Evolutionary conservation across 2,329 filamentous ascomycete genomes (phyloP).

Genomic region (Nakataea oryzae): DNA sequence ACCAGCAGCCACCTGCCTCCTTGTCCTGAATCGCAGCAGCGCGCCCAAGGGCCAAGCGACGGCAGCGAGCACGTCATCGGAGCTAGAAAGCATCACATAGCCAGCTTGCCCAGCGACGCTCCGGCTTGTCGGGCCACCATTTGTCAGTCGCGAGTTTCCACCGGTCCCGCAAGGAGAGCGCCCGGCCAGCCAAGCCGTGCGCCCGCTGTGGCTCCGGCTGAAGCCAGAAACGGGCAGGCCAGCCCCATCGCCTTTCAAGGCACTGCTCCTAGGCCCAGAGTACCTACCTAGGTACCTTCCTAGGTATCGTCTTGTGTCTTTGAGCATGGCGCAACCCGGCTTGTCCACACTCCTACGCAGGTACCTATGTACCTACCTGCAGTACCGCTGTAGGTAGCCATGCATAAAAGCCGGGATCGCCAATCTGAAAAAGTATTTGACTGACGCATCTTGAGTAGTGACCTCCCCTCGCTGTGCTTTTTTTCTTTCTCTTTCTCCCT

Average conservation of each 20-base stretch:
- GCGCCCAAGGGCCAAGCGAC: neutral
- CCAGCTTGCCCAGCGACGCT: neutral
- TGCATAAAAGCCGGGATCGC: neutral
- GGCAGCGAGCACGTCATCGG: constrained; percentile 13
- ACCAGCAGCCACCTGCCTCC: too few species aligned
- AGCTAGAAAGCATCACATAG: constrained; percentile 9
- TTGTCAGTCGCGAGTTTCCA: neutral
- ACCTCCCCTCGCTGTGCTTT: neutral
- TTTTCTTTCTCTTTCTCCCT: neutral
- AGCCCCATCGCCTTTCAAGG: too few species aligned
- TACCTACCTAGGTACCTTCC: too few species aligned
- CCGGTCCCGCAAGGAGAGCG: constrained; percentile 1
- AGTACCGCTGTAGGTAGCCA: too few species aligned
- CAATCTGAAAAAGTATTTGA: neutral
- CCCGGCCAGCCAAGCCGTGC: neutral
- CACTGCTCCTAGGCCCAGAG: too few species aligned
- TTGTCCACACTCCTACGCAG: too few species aligned
- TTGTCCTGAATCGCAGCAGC: neutral
- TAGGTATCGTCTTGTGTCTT: too few species aligned
- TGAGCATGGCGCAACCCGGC: too few species aligned
- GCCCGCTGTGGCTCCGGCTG: neutral
- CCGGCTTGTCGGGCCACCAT: neutral
- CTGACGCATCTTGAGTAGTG: neutral
- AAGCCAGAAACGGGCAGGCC: neutral
- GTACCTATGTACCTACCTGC: too few species aligned